These are phyloP conservation scores for Solanum paucissectum DNA, from an alignment of 257 asterid genomes.

Conservation along the genomic window DNA sequence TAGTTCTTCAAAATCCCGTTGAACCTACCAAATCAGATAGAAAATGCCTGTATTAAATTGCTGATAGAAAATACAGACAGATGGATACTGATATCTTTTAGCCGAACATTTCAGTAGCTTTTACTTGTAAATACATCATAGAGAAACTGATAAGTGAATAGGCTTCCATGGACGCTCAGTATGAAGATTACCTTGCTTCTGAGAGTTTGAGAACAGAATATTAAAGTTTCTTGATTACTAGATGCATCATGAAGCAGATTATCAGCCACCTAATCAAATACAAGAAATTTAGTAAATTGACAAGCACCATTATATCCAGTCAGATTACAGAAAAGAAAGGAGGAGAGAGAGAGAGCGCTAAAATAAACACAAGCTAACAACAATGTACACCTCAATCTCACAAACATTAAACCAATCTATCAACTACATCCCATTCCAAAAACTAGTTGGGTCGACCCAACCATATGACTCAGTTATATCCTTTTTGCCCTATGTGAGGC, in stretches of 20 bases:
- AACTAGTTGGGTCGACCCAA: background rate
- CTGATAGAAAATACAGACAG: background rate
- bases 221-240: constrained; percentile 88
- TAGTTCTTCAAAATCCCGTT: constrained; percentile 96
- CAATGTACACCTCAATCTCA: background rate
- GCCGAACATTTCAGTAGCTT: background rate
- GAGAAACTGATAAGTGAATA: background rate
- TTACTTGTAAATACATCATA: background rate
- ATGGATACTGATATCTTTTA: background rate
- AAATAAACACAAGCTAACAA: background rate
- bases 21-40: constrained; percentile 51
- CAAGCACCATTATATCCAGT: background rate
- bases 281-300: background rate
- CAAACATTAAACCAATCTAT: background rate
- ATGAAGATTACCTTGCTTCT: constrained; percentile 76
- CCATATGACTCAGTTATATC: background rate
- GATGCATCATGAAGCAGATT: constrained; percentile 87
- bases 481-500: background rate
- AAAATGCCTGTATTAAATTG: background rate
- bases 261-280: constrained; percentile 78
- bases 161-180: background rate
- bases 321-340: background rate
- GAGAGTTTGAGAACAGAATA: constrained; percentile 97
- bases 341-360: background rate
- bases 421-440: background rate